These are phyloP conservation scores for Celoporthe dispersa DNA, from an alignment of 2,329 filamentous ascomycete genomes.

Conservation along the genomic window DNA sequence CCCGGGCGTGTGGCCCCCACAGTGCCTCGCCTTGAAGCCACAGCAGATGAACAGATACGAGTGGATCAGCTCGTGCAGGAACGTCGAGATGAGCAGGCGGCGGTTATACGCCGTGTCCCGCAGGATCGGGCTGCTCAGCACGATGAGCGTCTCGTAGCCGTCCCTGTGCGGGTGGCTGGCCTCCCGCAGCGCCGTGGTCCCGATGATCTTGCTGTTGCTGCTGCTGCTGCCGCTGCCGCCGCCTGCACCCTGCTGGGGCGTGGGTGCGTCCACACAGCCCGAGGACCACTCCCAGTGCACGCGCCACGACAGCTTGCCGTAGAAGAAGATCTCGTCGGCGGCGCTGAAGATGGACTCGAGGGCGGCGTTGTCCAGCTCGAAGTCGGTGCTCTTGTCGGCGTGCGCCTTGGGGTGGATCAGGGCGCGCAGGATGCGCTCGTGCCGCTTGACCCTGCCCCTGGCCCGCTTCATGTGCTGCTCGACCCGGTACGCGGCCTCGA, in stretches of 20 bases:
- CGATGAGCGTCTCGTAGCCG: constrained; percentile 66
- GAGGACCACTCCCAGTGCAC: constrained; percentile 67
- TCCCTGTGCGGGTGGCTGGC: constrained; percentile 42
- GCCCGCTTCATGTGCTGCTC: constrained; percentile 47
- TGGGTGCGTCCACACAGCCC: constrained; percentile 41
- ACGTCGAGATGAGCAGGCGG: constrained; percentile 65
- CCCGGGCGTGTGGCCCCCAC: constrained; percentile 64
- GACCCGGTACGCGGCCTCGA: constrained; percentile 54
- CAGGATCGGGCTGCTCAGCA: constrained; percentile 64
- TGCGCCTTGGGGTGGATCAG: constrained; percentile 55
- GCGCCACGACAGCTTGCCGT: constrained; percentile 57
- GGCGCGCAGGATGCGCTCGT: constrained; percentile 61
- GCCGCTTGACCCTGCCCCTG: constrained; percentile 51
- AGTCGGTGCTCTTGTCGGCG: constrained; percentile 43
- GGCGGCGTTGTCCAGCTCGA: constrained; percentile 60
- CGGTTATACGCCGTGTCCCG: constrained; percentile 59
- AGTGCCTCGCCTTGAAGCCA: constrained; percentile 58
- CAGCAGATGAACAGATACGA: constrained; percentile 68
- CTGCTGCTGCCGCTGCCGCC: background rate
- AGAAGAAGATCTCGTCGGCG: constrained; percentile 67
- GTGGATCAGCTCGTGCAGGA: constrained; percentile 70
- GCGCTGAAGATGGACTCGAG: constrained; percentile 63
- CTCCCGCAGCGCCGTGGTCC: constrained; percentile 63
- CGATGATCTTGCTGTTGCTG: constrained; percentile 61
- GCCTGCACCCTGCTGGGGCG: too few relatives aligned